Evolutionary conservation across 148 eudicot species (phyloP), one percentile per base, ranked within the genome.

Genomic region (Dianthus caryophyllus): DNA sequence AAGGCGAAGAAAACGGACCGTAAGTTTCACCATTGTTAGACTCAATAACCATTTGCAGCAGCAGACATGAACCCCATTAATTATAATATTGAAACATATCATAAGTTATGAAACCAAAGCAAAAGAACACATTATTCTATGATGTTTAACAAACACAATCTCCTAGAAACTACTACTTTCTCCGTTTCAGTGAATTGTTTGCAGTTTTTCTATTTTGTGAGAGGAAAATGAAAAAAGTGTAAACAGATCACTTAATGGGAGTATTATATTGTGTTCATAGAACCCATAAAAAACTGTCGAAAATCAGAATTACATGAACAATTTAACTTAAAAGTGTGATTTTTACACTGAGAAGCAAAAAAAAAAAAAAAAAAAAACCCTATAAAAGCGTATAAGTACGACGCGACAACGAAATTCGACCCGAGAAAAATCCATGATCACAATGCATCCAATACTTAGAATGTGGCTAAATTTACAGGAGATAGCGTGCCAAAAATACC

Each of bases 21-120:
- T n/a, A n/a, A n/a, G n/a, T n/a, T n/a, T n/a, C n/a, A n/a, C n/a
- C n/a, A n/a, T n/a, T n/a, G n/a, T n/a, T n/a, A n/a, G n/a, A n/a
- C n/a, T n/a, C n/a, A n/a, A n/a, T n/a, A n/a, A n/a, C n/a, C 38
- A 33, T 33, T 33, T 33, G 4, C 38, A 33, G 7, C 3, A 33
- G 38, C 38, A 33, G 4, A 33, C 38, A 33, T 74, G 68, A 74
- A 33, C 39, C 36, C 55, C n/a, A n/a, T n/a, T n/a, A 67, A 51
- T 43, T 61, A 52, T 20, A 16, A 39, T 6, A 67, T 43, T 61
- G 17, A 33, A 33, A 33, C 38, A 36, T n/a, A 16, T 36, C 53
- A 66, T 33, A 7, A 33, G 7, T 66, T 3, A 22, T 48, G 72
- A 24, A 67, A 74, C 15, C 15, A 67, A 50, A 50, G 21, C 43